phyloP scores from a whole-genome alignment of 768 basidiomycete species.

The Russula ochroleuca region DNA sequence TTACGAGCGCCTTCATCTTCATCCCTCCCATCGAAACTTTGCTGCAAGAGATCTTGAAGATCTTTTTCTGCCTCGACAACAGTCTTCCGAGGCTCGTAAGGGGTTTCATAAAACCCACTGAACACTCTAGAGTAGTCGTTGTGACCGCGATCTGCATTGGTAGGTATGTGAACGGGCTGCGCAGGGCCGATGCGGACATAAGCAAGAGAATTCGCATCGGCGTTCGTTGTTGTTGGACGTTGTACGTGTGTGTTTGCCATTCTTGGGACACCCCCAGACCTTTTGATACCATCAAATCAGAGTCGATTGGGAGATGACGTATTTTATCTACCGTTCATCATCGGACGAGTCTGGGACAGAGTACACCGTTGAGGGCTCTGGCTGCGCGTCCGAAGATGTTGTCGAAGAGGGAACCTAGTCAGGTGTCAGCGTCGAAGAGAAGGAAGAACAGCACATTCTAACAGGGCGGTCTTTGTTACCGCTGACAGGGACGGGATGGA shows the following conservation, averaged over 20 bases:
- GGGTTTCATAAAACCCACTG: constrained; percentile 31
- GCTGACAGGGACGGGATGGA: background rate
- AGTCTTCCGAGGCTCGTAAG: constrained; percentile 36
- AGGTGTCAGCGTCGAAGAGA: background rate
- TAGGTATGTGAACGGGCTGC: constrained; percentile 25
- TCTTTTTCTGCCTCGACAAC: constrained; percentile 69
- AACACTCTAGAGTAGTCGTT: constrained; percentile 26
- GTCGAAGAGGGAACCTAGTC: constrained; percentile 13
- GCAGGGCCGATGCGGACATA: constrained; percentile 10
- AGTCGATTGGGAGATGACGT: background rate
- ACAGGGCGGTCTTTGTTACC: constrained; percentile 3
- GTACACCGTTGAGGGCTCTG: constrained; percentile 6
- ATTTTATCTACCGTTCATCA: constrained; percentile 25
- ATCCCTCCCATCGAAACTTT: constrained; percentile 50
- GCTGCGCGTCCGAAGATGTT: constrained; percentile 9
- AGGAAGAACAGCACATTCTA: background rate
- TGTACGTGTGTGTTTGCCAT: background rate
- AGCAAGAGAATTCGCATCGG: constrained; percentile 12
- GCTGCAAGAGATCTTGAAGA: constrained; percentile 69
- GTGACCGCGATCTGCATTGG: constrained; percentile 12
- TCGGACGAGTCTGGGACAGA: constrained; percentile 25
- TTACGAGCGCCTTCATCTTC: constrained; percentile 46
- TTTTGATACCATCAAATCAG: background rate
- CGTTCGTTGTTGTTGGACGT: background rate
- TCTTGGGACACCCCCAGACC: background rate